Evolutionary conservation across 129 eudicot species (phyloP).

Genomic region (Chrysanthemum makinoi): DNA sequence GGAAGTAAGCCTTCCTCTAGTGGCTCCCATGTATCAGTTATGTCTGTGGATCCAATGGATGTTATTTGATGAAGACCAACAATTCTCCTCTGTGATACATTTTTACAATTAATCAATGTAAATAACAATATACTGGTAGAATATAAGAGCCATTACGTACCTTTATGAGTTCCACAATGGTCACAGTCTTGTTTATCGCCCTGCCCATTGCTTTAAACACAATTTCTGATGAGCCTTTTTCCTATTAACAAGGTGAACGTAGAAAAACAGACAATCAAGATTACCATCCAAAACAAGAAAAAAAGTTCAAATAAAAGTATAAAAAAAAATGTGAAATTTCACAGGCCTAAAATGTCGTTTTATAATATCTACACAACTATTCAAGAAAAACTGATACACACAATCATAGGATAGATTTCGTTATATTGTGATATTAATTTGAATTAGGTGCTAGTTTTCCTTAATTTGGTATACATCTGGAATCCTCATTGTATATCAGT

Average conservation of each 20-base stretch:
- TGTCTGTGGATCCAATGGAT: slow-evolving; percentile 74
- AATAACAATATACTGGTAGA: not conserved
- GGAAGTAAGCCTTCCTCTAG: slow-evolving; percentile 93
- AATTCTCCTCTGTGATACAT: slow-evolving; percentile 62
- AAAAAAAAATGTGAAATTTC: too few species aligned
- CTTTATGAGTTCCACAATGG: slow-evolving; percentile 93
- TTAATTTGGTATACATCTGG: too few species aligned
- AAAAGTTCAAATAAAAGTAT: not conserved
- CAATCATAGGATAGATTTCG: too few species aligned
- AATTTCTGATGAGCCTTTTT: slow-evolving; percentile 71
- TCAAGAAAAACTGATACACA: too few species aligned
- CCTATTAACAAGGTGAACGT: slow-evolving; percentile 38
- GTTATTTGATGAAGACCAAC: slow-evolving; percentile 93
- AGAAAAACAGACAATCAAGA: not conserved
- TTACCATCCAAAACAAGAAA: not conserved
- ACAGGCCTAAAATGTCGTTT: too few species aligned
- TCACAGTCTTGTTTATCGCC: slow-evolving; percentile 87
- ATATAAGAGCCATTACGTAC: slow-evolving; percentile 20
- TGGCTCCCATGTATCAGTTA: slow-evolving; percentile 95
- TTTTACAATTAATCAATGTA: not conserved
- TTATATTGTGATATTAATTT: too few species aligned
- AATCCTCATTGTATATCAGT: too few species aligned
- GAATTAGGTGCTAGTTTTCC: too few species aligned
- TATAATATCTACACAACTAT: too few species aligned
- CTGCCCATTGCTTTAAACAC: slow-evolving; percentile 98